Conservation (phyloP, 257 asterid genomes). For the Fraxinus anomala region DNA sequence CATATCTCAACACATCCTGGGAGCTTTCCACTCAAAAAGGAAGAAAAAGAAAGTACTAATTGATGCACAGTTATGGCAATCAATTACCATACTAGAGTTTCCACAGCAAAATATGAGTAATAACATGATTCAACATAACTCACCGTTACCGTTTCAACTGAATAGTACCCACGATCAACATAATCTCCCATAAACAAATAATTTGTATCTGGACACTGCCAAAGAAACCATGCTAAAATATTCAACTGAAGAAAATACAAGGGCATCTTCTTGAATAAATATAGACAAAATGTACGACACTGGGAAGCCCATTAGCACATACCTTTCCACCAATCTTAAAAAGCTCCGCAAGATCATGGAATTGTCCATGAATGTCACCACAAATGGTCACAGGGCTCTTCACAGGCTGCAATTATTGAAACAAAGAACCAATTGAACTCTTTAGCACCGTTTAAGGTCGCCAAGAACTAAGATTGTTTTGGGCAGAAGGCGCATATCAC, state of each 20-base stretch:
- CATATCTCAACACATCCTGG: background rate
- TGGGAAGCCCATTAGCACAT: slow-evolving; percentile 12
- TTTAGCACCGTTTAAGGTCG: too few species aligned
- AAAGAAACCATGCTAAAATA: slow-evolving; percentile 29
- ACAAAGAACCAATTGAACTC: background rate
- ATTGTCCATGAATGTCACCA: slow-evolving; percentile 90
- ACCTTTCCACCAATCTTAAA: slow-evolving; percentile 88
- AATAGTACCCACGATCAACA: slow-evolving; percentile 86
- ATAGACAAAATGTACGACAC: slow-evolving; percentile 8
- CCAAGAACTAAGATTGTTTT: slow-evolving; percentile 9
- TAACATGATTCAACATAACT: slow-evolving; percentile 28
- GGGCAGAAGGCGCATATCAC: background rate
- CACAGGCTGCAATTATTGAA: slow-evolving; percentile 65
- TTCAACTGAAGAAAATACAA: slow-evolving; percentile 5
- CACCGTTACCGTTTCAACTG: slow-evolving; percentile 82
- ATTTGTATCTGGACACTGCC: slow-evolving; percentile 86
- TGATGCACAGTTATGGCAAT: background rate
- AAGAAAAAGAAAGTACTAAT: slow-evolving; percentile 5
- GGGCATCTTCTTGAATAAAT: background rate
- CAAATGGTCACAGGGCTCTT: slow-evolving; percentile 90
- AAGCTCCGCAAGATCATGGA: slow-evolving; percentile 90
- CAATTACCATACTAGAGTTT: background rate
- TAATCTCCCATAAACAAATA: slow-evolving; percentile 93
- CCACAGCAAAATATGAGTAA: background rate
- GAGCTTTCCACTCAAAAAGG: slow-evolving; percentile 15